phyloP scores from a whole-genome alignment of 176 grass and related monocot genomes.

The Phragmites australis region DNA sequence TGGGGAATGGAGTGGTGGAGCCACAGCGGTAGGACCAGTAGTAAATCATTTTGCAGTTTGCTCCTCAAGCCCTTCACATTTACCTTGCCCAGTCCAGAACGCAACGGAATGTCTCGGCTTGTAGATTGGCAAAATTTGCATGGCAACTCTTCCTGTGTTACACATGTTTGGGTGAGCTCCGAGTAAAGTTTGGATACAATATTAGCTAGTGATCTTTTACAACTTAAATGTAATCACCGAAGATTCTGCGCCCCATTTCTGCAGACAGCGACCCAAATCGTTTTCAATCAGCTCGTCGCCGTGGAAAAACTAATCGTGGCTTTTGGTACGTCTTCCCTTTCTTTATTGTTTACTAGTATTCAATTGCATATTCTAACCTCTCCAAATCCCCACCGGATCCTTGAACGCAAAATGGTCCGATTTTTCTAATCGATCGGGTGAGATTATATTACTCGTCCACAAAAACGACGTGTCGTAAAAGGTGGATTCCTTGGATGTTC shows the following conservation, averaged over 20 bases:
- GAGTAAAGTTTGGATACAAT: neutral
- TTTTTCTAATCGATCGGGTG: neutral
- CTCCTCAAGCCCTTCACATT: neutral
- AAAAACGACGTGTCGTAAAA: slow-evolving; percentile 40
- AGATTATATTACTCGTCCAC: neutral
- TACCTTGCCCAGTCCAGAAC: neutral
- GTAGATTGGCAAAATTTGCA: neutral
- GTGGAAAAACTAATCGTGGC: slow-evolving; percentile 30
- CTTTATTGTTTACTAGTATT: neutral
- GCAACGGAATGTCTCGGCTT: too few relatives aligned
- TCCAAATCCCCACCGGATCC: slow-evolving; percentile 43
- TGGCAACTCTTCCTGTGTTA: neutral
- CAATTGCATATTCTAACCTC: slow-evolving; percentile 27
- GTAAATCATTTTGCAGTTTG: neutral
- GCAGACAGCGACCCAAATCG: slow-evolving; percentile 37
- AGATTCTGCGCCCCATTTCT: slow-evolving; percentile 34
- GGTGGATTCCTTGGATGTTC: slow-evolving; percentile 48
- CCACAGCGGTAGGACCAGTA: neutral
- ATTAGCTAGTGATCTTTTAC: neutral
- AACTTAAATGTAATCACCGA: slow-evolving; percentile 5
- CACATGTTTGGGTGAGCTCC: neutral
- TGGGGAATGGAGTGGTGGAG: neutral
- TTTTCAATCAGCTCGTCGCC: slow-evolving; percentile 8
- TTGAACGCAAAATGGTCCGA: neutral
- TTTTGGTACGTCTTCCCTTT: slow-evolving; percentile 26